Conservation (phyloP, 768 basidiomycete genomes). For the Phallus indusiatus region DNA sequence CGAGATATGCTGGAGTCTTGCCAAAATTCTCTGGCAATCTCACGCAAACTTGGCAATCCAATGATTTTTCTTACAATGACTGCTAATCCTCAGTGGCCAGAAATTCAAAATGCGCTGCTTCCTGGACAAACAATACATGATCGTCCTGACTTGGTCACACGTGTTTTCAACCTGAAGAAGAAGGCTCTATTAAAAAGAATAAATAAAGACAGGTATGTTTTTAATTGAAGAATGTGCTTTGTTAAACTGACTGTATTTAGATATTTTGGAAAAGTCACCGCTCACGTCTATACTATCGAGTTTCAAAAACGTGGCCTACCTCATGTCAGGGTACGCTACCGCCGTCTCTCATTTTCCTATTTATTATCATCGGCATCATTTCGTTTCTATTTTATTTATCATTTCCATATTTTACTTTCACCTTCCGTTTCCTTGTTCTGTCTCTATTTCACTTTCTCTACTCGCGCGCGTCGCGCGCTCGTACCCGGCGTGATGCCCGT, state of each 20-base stretch:
- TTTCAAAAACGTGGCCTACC: slow-evolving; percentile 47
- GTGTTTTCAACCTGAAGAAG: slow-evolving; percentile 37
- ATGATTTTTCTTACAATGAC: slow-evolving; percentile 47
- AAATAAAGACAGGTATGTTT: slow-evolving; percentile 25
- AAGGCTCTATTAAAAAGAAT: slow-evolving; percentile 23
- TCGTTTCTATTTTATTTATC: too few relatives aligned
- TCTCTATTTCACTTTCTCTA: too few relatives aligned
- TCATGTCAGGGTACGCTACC: too few relatives aligned
- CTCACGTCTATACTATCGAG: slow-evolving; percentile 42
- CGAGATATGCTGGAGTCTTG: slow-evolving; percentile 30
- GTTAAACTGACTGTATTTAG: too few relatives aligned
- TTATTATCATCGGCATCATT: too few relatives aligned
- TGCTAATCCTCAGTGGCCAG: slow-evolving; percentile 40
- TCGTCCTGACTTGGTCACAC: slow-evolving; percentile 36
- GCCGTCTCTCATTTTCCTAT: too few relatives aligned
- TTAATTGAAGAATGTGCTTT: too few relatives aligned
- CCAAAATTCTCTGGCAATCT: slow-evolving; percentile 40
- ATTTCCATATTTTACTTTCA: too few relatives aligned
- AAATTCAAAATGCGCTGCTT: slow-evolving; percentile 29
- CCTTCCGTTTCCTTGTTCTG: too few relatives aligned
- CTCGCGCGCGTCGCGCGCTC: too few relatives aligned
- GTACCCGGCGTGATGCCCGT: too few relatives aligned
- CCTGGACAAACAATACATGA: slow-evolving; percentile 31
- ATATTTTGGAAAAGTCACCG: slow-evolving; percentile 29
- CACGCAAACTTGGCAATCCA: slow-evolving; percentile 23